Conservation (phyloP, 345 rosid species). For the Corchorus capsularis region DNA sequence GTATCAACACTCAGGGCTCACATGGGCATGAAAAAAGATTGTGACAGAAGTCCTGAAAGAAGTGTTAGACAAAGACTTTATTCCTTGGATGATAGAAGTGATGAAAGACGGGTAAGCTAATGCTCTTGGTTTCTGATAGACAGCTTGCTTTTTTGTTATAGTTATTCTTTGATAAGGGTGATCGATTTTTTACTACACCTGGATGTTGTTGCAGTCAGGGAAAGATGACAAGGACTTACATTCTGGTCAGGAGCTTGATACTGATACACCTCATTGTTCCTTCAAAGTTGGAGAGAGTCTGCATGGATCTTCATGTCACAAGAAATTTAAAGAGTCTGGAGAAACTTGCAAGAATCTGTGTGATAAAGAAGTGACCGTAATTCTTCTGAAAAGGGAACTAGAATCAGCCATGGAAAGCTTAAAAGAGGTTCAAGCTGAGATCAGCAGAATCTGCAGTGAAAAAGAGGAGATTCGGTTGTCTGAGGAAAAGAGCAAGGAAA, state of each 20-base stretch:
- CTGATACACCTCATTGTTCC: slow-evolving; percentile 31
- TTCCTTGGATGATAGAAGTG: slow-evolving; percentile 24
- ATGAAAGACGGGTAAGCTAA: slow-evolving; percentile 62
- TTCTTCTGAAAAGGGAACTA: slow-evolving; percentile 72
- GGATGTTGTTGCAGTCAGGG: slow-evolving; percentile 48
- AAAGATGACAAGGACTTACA: slow-evolving; percentile 22
- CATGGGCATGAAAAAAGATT: slow-evolving; percentile 43
- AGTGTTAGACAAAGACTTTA: slow-evolving; percentile 30
- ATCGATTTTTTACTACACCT: slow-evolving; percentile 27
- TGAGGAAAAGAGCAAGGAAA: slow-evolving; percentile 55
- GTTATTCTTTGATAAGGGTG: slow-evolving; percentile 18
- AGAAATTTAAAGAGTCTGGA: slow-evolving; percentile 30
- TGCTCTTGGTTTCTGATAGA: slow-evolving; percentile 22
- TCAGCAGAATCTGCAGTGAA: slow-evolving; percentile 57
- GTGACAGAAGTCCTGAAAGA: slow-evolving; percentile 34
- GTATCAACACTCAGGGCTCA: slow-evolving; percentile 60
- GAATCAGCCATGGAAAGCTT: slow-evolving; percentile 76
- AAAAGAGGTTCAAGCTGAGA: slow-evolving; percentile 68
- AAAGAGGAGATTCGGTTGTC: slow-evolving; percentile 60
- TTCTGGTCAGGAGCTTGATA: slow-evolving; percentile 31
- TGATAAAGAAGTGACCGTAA: slow-evolving; percentile 56
- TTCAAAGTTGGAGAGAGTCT: slow-evolving; percentile 29
- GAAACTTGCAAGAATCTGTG: slow-evolving; percentile 28
- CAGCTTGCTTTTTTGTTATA: slow-evolving; percentile 22
- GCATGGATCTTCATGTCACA: slow-evolving; percentile 20